Evolutionary conservation across 768 basidiomycete species (phyloP).

Genomic region (Lactarius evosmus): DNA sequence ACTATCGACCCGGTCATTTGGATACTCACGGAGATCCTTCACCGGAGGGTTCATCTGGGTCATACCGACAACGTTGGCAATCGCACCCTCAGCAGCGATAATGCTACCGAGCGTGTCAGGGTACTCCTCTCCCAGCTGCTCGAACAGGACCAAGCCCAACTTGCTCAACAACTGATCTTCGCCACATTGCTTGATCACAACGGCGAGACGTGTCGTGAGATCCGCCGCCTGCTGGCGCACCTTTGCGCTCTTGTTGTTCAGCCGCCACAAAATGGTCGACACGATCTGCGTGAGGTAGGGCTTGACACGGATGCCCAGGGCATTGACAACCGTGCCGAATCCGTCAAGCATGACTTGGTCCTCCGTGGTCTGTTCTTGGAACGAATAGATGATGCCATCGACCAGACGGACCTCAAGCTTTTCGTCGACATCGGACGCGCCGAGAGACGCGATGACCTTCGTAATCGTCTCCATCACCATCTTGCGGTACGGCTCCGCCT

Average conservation of each 20-base stretch:
- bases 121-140: constrained; percentile 98
- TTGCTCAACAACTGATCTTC: constrained; percentile 95
- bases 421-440: constrained; percentile 98
- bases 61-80: constrained; percentile 99
- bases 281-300: constrained; percentile 99
- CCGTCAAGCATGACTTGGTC: constrained; percentile 99
- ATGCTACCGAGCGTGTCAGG: constrained; percentile 99
- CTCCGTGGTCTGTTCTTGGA: constrained; percentile 99
- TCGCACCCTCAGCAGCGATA: constrained; percentile 97
- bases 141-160: constrained; percentile 93
- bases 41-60: constrained; percentile 99
- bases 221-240: constrained; percentile 99
- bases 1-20: background rate
- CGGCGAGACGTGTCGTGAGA: constrained; percentile 89
- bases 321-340: constrained; percentile 96
- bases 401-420: constrained; percentile 90
- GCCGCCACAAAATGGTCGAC: constrained; percentile 96
- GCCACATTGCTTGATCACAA: constrained; percentile 98
- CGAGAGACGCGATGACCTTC: constrained; percentile 88
- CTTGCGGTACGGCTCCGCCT: constrained; percentile 89
- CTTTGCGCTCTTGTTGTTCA: constrained; percentile 99
- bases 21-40: constrained; percentile 89
- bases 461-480: constrained; percentile 99
- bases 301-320: constrained; percentile 92
- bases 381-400: constrained; percentile 98